phyloP scores from a whole-genome alignment of 106 monocot species.

The Allium sativum region DNA sequence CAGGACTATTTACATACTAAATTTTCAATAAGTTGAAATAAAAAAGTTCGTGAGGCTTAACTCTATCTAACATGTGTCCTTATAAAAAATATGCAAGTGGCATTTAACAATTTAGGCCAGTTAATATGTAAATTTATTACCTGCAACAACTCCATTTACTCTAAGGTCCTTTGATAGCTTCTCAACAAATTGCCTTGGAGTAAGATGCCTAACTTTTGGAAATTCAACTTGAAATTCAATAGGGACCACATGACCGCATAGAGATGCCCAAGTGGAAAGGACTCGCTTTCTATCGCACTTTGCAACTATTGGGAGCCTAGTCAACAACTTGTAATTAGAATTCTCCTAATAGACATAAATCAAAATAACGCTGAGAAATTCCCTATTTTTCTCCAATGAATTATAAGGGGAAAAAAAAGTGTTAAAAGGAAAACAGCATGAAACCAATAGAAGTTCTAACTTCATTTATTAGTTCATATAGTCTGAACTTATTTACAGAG shows the following conservation, averaged over 20 bases:
- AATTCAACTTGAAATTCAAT: slow-evolving; percentile 87
- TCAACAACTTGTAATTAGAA: background rate
- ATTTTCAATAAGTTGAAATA: too few relatives aligned
- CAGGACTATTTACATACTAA: too few relatives aligned
- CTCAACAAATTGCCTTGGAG: slow-evolving; percentile 81
- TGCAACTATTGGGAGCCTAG: slow-evolving; percentile 91
- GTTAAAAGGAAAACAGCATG: too few relatives aligned
- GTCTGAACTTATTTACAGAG: too few relatives aligned
- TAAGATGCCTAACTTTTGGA: slow-evolving; percentile 75
- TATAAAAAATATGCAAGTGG: too few relatives aligned
- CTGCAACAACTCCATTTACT: slow-evolving; percentile 93
- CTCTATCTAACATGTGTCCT: too few relatives aligned
- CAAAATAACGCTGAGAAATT: background rate
- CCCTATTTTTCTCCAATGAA: too few relatives aligned
- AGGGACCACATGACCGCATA: slow-evolving; percentile 57
- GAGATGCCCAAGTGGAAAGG: slow-evolving; percentile 76
- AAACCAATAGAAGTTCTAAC: too few relatives aligned
- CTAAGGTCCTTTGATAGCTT: slow-evolving; percentile 72
- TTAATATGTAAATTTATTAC: slow-evolving; percentile 23
- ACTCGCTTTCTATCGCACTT: slow-evolving; percentile 74
- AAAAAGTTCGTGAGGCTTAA: too few relatives aligned
- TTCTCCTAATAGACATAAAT: background rate
- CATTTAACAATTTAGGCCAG: too few relatives aligned
- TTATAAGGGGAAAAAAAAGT: too few relatives aligned
- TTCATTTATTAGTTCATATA: too few relatives aligned